Evolutionary conservation across 2,329 filamentous ascomycete genomes (phyloP).

Genomic region (Neopestalotiopsis rosae): DNA sequence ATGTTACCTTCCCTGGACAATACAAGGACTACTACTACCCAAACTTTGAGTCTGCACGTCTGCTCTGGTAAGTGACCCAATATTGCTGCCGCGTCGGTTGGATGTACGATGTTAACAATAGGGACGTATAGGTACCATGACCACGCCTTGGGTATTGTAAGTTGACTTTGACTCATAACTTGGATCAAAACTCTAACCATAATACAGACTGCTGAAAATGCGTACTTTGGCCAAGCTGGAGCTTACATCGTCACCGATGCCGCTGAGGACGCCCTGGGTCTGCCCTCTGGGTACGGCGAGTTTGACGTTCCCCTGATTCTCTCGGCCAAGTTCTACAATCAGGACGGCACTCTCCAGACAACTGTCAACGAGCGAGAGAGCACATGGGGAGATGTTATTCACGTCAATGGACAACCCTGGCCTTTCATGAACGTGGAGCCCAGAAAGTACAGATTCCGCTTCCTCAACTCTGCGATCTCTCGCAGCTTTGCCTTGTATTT

Average conservation of each 20-base stretch:
- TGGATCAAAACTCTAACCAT: not conserved
- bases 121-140: conserved; percentile 50
- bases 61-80: conserved; percentile 49
- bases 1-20: conserved; percentile 54
- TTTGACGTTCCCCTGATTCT: conserved; percentile 60
- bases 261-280: conserved; percentile 50
- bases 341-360: conserved; percentile 54
- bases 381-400: conserved; percentile 62
- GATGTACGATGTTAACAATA: not conserved
- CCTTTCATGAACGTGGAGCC: conserved; percentile 62
- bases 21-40: conserved; percentile 67
- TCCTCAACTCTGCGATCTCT: conserved; percentile 55
- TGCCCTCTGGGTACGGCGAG: conserved; percentile 48
- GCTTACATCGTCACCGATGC: conserved; percentile 59
- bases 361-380: conserved; percentile 49
- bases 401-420: conserved; percentile 65
- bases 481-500: conserved; percentile 55
- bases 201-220: conserved; percentile 54
- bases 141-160: conserved; percentile 41
- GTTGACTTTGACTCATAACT: not conserved
- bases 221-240: conserved; percentile 62
- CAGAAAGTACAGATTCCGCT: conserved; percentile 64
- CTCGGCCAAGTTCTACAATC: conserved; percentile 55
- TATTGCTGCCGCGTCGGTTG: no score
- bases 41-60: conserved; percentile 56